A percentile compares a stretch with the other conserved stretches of the same genome.
These are phyloP conservation scores for Scopulariopsis brevicaulis DNA, from an alignment of 2,329 filamentous ascomycete genomes.

Conservation along the genomic window DNA sequence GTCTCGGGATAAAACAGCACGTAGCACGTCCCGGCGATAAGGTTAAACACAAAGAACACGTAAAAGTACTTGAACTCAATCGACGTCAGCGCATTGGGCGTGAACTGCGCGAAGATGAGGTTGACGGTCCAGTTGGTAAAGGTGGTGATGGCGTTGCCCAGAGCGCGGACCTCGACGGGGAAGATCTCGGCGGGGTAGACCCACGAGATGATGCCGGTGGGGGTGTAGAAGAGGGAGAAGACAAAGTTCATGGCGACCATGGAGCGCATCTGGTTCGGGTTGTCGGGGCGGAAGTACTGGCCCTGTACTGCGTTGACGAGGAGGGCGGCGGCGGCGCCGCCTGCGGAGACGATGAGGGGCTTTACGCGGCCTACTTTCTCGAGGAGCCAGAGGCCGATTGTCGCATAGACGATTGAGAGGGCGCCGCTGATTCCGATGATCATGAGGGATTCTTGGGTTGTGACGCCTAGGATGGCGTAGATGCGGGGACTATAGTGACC, in stretches of 20 bases:
- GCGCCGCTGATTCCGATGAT: slow-evolving; percentile 39
- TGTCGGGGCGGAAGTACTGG: slow-evolving; percentile 13
- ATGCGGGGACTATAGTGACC: slow-evolving; percentile 19
- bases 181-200: slow-evolving; percentile 27
- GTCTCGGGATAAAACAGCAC: slow-evolving; percentile 19
- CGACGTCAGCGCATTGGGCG: slow-evolving; percentile 26
- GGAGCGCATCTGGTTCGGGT: slow-evolving; percentile 14
- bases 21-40: slow-evolving; percentile 12
- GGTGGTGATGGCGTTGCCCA: slow-evolving; percentile 16
- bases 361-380: slow-evolving; percentile 35
- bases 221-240: slow-evolving; percentile 17
- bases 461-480: slow-evolving; percentile 30
- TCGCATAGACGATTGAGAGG: slow-evolving; percentile 34
- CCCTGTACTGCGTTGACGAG: slow-evolving; percentile 16
- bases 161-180: slow-evolving; percentile 19
- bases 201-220: slow-evolving; percentile 30
- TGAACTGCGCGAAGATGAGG: slow-evolving; percentile 36
- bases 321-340: slow-evolving; percentile 13
- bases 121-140: slow-evolving; percentile 19
- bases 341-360: slow-evolving; percentile 28
- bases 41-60: slow-evolving; percentile 15
- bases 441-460: slow-evolving; percentile 30
- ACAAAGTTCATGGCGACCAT: slow-evolving; percentile 22
- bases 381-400: slow-evolving; percentile 29
- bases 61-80: slow-evolving; percentile 33